Evolutionary conservation across 139 green algal genomes (phyloP), one percentile per base, ranked within the genome.

Genomic region (Chlorella sorokiniana): DNA sequence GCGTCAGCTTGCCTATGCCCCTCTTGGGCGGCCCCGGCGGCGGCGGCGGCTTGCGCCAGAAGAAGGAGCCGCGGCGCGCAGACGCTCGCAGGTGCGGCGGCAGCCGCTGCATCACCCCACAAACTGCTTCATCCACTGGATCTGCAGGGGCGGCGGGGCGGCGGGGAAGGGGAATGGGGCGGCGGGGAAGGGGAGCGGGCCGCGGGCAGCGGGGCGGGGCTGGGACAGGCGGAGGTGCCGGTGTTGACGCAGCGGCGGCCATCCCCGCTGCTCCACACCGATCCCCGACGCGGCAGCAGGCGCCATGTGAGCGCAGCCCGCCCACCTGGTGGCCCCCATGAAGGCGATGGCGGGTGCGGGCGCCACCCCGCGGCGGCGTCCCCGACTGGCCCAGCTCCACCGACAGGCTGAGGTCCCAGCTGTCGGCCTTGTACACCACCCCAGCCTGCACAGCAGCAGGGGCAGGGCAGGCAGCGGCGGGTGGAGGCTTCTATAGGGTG

Each of bases 251-350:
- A n/a, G n/a, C n/a, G n/a, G n/a, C n/a, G n/a, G n/a, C n/a, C n/a
- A n/a, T n/a, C n/a, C n/a, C n/a, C n/a, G n/a, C n/a, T n/a, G n/a
- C n/a, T n/a, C n/a, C n/a, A n/a, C n/a, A n/a, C n/a, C n/a, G n/a
- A n/a, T n/a, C n/a, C n/a, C n/a, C n/a, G n/a, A n/a, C 29, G 56
- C 18, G 22, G 16, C 23, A 33, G 56, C 16, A 65, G 18, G 18
- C 29, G 56, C 56, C 16, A n/a, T 6, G 22, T 29, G 18, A 65
- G 56, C 56, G 31, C 63, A 40, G 31, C 27, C 42, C 72, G 69
- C 84, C 90, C 81, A 91, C 82, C 85, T 91, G 86, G 9, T 88
- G 76, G 48, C 86, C 88, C 88, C 88, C 38, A 92, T 48, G 63
- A 76, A 92, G 41, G 64, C 79, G 18, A 84, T 62, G 4, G 81